phyloP scores from a whole-genome alignment of 148 eudicot genomes.

The Simmondsia chinensis region DNA sequence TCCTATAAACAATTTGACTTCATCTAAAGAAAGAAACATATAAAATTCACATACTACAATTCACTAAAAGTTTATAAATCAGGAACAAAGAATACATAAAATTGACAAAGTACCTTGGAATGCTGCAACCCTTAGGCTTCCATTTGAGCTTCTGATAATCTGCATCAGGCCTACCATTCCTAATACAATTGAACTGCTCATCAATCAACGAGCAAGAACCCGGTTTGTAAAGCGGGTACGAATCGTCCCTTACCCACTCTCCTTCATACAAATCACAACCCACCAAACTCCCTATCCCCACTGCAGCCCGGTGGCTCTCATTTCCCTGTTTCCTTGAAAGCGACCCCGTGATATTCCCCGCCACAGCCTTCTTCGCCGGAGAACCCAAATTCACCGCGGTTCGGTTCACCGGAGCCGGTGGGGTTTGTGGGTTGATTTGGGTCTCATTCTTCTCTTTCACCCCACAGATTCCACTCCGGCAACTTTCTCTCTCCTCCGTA shows the following conservation, averaged over 20 bases:
- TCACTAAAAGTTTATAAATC: neutral
- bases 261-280: conserved; percentile 72
- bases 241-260: conserved; percentile 54
- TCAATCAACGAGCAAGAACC: conserved; percentile 65
- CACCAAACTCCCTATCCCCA: conserved; percentile 30
- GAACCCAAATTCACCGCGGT: neutral
- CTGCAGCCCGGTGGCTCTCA: too few species aligned
- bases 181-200: conserved; percentile 62
- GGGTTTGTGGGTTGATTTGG: too few species aligned
- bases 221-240: conserved; percentile 62
- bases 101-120: conserved; percentile 51
- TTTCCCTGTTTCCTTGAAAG: conserved; percentile 23
- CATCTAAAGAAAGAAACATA: neutral
- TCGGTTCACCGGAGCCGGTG: too few species aligned
- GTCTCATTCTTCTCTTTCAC: conserved; percentile 10
- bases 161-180: conserved; percentile 66
- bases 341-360: conserved; percentile 27
- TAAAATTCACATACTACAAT: too few species aligned
- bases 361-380: conserved; percentile 11
- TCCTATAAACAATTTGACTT: neutral
- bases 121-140: conserved; percentile 57
- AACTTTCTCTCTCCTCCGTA: conserved; percentile 15
- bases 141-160: conserved; percentile 43
- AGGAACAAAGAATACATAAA: neutral
- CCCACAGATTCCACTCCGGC: too few species aligned